phyloP scores from a whole-genome alignment of 768 basidiomycete species.

The Phanerochaete sordida region DNA sequence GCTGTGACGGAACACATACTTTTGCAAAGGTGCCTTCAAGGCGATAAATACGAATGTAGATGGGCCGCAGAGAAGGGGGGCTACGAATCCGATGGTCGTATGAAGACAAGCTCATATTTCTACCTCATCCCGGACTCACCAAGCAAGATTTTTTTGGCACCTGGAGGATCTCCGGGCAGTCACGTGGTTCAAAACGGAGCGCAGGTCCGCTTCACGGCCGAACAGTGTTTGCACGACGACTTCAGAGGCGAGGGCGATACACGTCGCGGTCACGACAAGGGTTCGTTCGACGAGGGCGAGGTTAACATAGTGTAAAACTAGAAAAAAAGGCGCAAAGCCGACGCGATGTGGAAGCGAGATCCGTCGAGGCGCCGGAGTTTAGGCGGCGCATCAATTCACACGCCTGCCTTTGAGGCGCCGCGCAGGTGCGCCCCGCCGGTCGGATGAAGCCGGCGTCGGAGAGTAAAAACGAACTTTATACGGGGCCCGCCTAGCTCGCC shows the following conservation, averaged over 20 bases:
- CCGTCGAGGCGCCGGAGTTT: neutral
- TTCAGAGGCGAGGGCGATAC: neutral
- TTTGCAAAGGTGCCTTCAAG: neutral
- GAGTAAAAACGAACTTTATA: slow-evolving; percentile 28
- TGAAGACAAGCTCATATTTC: neutral
- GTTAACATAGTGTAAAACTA: neutral
- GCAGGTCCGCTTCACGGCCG: neutral
- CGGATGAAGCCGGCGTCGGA: slow-evolving; percentile 25
- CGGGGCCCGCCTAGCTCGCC: slow-evolving; percentile 20
- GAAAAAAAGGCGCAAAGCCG: neutral
- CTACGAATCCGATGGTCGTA: neutral
- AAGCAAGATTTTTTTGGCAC: slow-evolving; percentile 3
- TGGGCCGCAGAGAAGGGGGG: neutral
- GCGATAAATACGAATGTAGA: neutral
- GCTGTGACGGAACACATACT: slow-evolving; percentile 24
- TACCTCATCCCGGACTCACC: slow-evolving; percentile 1
- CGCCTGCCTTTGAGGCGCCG: neutral
- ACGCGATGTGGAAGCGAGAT: neutral
- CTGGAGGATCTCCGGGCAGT: neutral
- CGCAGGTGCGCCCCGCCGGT: slow-evolving; percentile 1
- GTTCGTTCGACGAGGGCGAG: neutral
- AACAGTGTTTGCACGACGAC: neutral
- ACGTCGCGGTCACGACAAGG: neutral
- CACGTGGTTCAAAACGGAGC: neutral
- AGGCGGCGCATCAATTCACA: slow-evolving; percentile 1